A percentile compares a stretch with the other conserved stretches of the same genome.
phyloP scores from a whole-genome alignment of 2,329 filamentous ascomycete species.

The Fusarium brevicatenulatum region DNA sequence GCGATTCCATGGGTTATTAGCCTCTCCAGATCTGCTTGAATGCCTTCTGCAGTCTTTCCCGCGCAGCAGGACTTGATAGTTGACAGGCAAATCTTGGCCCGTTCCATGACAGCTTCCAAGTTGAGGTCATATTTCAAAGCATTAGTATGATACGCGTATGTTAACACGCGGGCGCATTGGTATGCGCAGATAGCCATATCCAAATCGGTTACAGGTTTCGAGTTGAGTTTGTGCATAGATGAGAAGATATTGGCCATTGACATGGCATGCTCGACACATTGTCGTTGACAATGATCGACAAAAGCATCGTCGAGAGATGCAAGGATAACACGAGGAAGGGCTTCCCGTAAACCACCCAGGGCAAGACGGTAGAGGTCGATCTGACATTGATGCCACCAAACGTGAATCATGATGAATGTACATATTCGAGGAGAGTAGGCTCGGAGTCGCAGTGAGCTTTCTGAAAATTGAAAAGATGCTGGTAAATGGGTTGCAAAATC shows the following conservation, averaged over 20 bases:
- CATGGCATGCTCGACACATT: conserved; percentile 64
- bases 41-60: conserved; percentile 61
- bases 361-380: conserved; percentile 66
- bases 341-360: conserved; percentile 62
- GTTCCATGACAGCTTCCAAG: conserved; percentile 59
- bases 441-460: conserved; percentile 64
- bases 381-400: conserved; percentile 69
- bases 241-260: conserved; percentile 67
- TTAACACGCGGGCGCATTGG: conserved; percentile 64
- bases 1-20: conserved; percentile 59
- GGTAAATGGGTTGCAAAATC: conserved; percentile 65
- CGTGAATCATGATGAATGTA: conserved; percentile 68
- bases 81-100: conserved; percentile 61
- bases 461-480: conserved; percentile 66
- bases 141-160: conserved; percentile 60
- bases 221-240: conserved; percentile 61
- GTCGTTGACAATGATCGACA: conserved; percentile 59
- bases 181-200: conserved; percentile 66
- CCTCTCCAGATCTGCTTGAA: conserved; percentile 60
- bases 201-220: conserved; percentile 63
- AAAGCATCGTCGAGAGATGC: conserved; percentile 60
- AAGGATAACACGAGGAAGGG: conserved; percentile 57
- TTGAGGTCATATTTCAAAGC: conserved; percentile 56
- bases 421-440: conserved; percentile 67
- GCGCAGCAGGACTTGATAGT: conserved; percentile 62